Evolutionary conservation across 2,329 filamentous ascomycete genomes (phyloP).

Genomic region (Chaetoscypha palmicola): DNA sequence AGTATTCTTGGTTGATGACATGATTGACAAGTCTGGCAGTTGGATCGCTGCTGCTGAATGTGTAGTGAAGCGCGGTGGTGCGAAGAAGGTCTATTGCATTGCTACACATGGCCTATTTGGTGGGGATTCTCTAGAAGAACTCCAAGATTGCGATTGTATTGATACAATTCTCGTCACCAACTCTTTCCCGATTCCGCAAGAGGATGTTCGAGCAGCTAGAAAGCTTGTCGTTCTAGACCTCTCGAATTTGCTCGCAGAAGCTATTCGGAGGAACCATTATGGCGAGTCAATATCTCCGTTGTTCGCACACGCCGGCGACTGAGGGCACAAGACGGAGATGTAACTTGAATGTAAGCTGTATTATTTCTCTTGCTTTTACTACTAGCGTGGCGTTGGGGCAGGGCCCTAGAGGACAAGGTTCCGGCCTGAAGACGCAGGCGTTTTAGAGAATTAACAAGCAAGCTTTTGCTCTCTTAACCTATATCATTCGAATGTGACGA

Average conservation of each 20-base stretch:
- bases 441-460: slow-evolving; percentile 12
- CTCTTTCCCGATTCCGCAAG: slow-evolving; percentile 82
- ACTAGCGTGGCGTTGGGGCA: slow-evolving; percentile 27
- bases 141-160: slow-evolving; percentile 90
- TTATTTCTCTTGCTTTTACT: slow-evolving; percentile 17
- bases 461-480: slow-evolving; percentile 4
- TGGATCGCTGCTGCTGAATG: slow-evolving; percentile 98
- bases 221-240: slow-evolving; percentile 90
- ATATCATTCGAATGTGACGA: slow-evolving; percentile 1
- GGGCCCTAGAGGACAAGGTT: slow-evolving; percentile 4
- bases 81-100: slow-evolving; percentile 94
- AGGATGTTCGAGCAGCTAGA: slow-evolving; percentile 60
- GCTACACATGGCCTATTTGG: slow-evolving; percentile 95
- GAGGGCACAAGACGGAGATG: slow-evolving; percentile 30
- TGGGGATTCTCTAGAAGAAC: slow-evolving; percentile 78
- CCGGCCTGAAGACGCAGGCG: slow-evolving; percentile 17
- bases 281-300: slow-evolving; percentile 64
- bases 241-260: slow-evolving; percentile 80
- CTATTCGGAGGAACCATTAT: slow-evolving; percentile 92
- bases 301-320: slow-evolving; percentile 26
- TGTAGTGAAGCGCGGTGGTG: slow-evolving; percentile 84
- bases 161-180: slow-evolving; percentile 93
- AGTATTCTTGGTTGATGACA: slow-evolving; percentile 95
- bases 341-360: slow-evolving; percentile 46
- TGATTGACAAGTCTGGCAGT: slow-evolving; percentile 95